Conservation (phyloP, 768 basidiomycete genomes). For the Roridomyces roridus region DNA sequence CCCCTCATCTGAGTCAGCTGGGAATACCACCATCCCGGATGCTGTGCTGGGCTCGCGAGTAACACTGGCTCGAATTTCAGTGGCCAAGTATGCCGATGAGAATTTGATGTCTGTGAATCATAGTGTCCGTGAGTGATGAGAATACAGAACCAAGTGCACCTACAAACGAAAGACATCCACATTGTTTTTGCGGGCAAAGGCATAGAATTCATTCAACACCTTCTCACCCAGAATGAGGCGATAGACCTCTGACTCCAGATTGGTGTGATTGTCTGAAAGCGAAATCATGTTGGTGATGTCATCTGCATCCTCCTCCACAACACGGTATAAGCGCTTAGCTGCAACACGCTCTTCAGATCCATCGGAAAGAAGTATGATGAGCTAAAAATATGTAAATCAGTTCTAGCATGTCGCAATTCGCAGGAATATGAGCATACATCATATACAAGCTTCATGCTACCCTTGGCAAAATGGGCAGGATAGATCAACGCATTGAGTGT, state of each 20-base stretch:
- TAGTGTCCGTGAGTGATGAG: background rate
- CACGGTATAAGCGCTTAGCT: slow-evolving; percentile 5
- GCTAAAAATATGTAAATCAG: background rate
- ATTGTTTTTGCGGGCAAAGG: background rate
- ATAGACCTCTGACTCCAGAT: slow-evolving; percentile 7
- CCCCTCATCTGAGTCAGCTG: too few species aligned
- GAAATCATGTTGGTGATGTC: background rate
- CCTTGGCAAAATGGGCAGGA: slow-evolving; percentile 7
- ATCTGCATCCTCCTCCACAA: background rate
- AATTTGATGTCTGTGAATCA: background rate
- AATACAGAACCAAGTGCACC: background rate
- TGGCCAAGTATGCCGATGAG: background rate
- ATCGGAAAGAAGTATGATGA: background rate
- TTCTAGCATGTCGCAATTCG: too few species aligned
- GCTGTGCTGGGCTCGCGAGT: slow-evolving; percentile 5
- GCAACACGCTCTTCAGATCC: slow-evolving; percentile 8
- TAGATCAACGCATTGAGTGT: background rate
- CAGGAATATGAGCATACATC: background rate
- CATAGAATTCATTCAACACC: background rate
- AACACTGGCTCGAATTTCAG: slow-evolving; percentile 2
- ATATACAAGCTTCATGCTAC: slow-evolving; percentile 2
- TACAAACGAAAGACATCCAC: background rate
- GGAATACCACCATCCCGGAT: too few species aligned
- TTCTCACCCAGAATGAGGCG: background rate
- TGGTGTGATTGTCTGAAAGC: background rate